Percentiles rank a stretch among this genome's conserved stretches.
phyloP scores from a whole-genome alignment of 192 early-diverging fungal species.

The Backusella circina region DNA sequence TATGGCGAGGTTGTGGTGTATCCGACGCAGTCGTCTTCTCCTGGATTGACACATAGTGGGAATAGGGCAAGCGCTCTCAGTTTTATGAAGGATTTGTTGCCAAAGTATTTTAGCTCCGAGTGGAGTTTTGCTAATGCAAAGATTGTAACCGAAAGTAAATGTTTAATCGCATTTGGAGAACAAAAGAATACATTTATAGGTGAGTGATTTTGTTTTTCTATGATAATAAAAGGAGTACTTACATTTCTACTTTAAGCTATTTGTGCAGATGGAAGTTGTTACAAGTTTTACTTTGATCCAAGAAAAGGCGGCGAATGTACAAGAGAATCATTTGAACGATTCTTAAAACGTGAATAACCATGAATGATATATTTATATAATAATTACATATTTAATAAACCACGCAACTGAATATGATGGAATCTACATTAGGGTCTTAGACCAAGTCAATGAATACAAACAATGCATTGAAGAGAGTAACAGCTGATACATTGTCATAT shows the following conservation, averaged over 20 bases:
- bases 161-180: constrained; percentile 77
- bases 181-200: constrained; percentile 74
- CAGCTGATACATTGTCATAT: no score
- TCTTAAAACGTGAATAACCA: constrained; percentile 28
- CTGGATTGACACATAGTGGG: constrained; percentile 38
- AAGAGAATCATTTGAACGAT: constrained; percentile 45
- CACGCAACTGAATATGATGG: not conserved
- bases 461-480: no score
- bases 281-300: constrained; percentile 81
- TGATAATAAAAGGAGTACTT: not conserved
- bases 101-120: constrained; percentile 93
- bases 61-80: constrained; percentile 47
- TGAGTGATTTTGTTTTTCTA: constrained; percentile 11
- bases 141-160: constrained; percentile 72
- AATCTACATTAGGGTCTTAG: no score
- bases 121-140: constrained; percentile 92
- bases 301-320: constrained; percentile 66
- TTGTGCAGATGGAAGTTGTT: constrained; percentile 85
- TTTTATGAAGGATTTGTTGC: constrained; percentile 82
- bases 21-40: constrained; percentile 8
- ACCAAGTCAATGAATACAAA: no score
- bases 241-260: constrained; percentile 43
- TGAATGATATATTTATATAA: not conserved
- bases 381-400: not conserved
- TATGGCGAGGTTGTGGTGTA: constrained; percentile 47